phyloP scores from a whole-genome alignment of 352 stramenopile species.

The Phytophthora syringae region DNA sequence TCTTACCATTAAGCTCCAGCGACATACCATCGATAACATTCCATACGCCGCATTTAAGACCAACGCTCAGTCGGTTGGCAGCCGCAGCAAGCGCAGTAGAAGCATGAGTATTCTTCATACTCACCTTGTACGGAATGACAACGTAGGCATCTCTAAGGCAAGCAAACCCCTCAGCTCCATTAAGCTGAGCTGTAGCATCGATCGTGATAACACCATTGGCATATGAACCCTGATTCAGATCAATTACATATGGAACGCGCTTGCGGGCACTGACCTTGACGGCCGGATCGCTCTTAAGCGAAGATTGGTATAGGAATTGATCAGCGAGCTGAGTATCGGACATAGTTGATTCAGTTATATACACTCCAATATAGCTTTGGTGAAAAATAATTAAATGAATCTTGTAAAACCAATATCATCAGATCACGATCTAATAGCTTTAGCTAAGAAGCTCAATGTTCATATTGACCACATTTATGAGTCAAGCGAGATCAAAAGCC shows the following conservation, averaged over 20 bases:
- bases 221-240: slow-evolving; percentile 10
- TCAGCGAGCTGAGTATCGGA: slow-evolving; percentile 4
- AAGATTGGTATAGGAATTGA: slow-evolving; percentile 4
- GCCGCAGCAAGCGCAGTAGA: not conserved
- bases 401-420: not conserved
- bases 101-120: not conserved
- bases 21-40: not conserved
- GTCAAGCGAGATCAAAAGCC: not conserved
- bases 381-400: not conserved
- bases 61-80: not conserved
- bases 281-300: slow-evolving; percentile 1
- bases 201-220: slow-evolving; percentile 5
- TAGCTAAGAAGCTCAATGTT: not conserved
- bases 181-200: slow-evolving; percentile 4
- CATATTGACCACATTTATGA: not conserved
- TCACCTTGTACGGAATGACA: slow-evolving; percentile 2
- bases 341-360: not conserved
- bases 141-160: slow-evolving; percentile 3
- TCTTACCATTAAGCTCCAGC: not conserved
- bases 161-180: slow-evolving; percentile 3
- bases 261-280: not conserved
- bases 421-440: not conserved
- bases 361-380: not conserved
- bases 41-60: not conserved
- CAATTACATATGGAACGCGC: not conserved